Base-by-base conservation (phyloP, 306 rosid species). In the Calophaca sinica region DNA sequence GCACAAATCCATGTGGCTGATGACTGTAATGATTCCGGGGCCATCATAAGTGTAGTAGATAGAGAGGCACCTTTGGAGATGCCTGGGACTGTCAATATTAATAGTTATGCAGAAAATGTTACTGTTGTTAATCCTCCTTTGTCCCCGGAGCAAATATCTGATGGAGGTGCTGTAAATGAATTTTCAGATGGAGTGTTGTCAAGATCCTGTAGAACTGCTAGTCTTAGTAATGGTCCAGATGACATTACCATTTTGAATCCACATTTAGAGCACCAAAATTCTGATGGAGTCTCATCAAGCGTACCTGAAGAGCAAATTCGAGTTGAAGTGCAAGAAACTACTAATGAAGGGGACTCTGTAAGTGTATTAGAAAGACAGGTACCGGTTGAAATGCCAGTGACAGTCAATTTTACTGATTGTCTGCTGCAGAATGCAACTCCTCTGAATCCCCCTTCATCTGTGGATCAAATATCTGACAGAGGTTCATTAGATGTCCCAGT, bases 271-370 rank as follows among this genome's bases (percentile, higher is more conserved):
- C 74, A 72, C 55, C 77, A 69, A 78, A 79, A 54, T 49, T 73
- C 73, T 38, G 38, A 53, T 67, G 77, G 83, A 58, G 72, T 62
- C 67, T 3, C 69, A 7, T 48, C 57, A 78, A 32, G 68, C 73
- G 44, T 83, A 55, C 79, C 77, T 28, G 60, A 55, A 68, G 77
- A 75, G 48, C 67, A 75, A 59, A 52, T 52, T 52, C 77, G 51
- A 54, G 60, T 13, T 46, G 76, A 55, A 73, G 74, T 49, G 33
- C 58, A 70, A 51, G 87, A 83, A 70, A 68, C 63, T 73, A 70
- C 68, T 70, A 41, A 80, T 58, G 70, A 67, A 48, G 49, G 33
- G 58, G 64, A 14, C 64, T 48, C 57, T 48, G 64, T 7, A 50
- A 66, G 70, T 48, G 15, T 38, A 58, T 49, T 52, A 50, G 69